Base-by-base conservation (phyloP, 2,329 filamentous ascomycete species). In the Magnaporthiopsis incrustans region DNA sequence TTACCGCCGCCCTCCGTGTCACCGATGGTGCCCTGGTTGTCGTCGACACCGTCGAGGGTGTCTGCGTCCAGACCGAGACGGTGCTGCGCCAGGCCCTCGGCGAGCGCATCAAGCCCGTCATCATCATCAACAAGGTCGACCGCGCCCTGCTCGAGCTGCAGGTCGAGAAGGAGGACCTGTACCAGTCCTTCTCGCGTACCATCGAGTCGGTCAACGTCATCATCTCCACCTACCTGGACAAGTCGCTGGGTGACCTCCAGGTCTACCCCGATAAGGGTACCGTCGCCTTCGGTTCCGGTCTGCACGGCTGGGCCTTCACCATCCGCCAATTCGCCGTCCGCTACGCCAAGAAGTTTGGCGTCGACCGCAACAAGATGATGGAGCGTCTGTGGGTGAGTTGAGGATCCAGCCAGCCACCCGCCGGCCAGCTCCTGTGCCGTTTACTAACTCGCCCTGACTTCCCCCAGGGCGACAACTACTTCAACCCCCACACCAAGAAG, bases 61-160 rank as follows among this genome's bases (percentile, higher is more conserved):
- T 99, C 75, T 99, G 95, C 82, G 95, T 99, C 79, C 95, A 99
- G 87, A 99, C 95, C 77, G 95, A 99, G 90, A 99, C 95, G 77
- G 95, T 99, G 76, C 88, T 99, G 72, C 93, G 95, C 78, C 95
- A 99, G 86, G 94, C 95, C 80, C 92, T 99, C 74, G 91, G 92
- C 88, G 95, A 99, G 89, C 94, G 95, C 84, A 99, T 99, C 83
- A 98, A 98, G 90, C 95, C 95, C 76, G 94, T 99, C 76, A 88
- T 97, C 78, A 90, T 97, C 82, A 97, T 99, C 88, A 99, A 99
- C 92, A 99, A 99, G 90, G 95, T 99, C 81, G 95, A 99, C 79
- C 94, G 95, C 84, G 93, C 95, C 82, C 91, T 99, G 77, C 92
- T 99, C 79, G 95, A 99, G 84, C 89, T 99, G 70, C 95, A 99